Evolutionary conservation across 2,329 filamentous ascomycete genomes (phyloP), one percentile per base, ranked within the genome.

Genomic region (Pseudonectria foliicola): DNA sequence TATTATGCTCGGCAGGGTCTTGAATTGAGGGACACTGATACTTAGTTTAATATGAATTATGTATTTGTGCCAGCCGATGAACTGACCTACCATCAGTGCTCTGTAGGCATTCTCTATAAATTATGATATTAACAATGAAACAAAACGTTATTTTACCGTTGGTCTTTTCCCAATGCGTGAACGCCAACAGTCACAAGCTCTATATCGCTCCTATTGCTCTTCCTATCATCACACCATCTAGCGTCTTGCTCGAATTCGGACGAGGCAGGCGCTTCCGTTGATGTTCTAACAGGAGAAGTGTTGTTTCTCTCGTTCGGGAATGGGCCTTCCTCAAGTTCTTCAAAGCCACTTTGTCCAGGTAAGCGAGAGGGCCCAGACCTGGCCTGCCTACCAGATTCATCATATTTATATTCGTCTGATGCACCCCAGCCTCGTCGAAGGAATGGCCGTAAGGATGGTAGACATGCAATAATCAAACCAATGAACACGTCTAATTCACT

Each of bases 361-460:
- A 27, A 27, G 8, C 35, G 33, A 7, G 23, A 29, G 7, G 29
- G 14, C 0, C 12, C 25, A 3, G 44, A 38, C n/a, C 16, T 43
- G 1, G 26, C 25, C 1, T 13, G 38, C 23, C 36, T 25, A 4
- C 27, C 34, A 0, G 44, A 47, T 10, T 42, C 35, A n/a, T 21
- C 27, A 23, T 39, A 35, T 18, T 27, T 32, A 23, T 47, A 47
- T 1, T 38, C 18, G 18, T 21, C 18, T 21, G 18, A 21, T 21
- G 18, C 18, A 6, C 18, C 18, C 18, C 18, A 21, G 18, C 8
- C 8, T 5, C 18, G 12, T 1, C 31, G 39, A 7, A 50, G 43
- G 10, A 44, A 51, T 7, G 48, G 48, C 1, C 47, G 37, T 0
- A 51, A 40, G 10, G 48, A 38, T 1, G 48, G 48, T 1, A 51